Evolutionary conservation across 176 grass and related monocot genomes (phyloP).

Genomic region (Lolium rigidum): DNA sequence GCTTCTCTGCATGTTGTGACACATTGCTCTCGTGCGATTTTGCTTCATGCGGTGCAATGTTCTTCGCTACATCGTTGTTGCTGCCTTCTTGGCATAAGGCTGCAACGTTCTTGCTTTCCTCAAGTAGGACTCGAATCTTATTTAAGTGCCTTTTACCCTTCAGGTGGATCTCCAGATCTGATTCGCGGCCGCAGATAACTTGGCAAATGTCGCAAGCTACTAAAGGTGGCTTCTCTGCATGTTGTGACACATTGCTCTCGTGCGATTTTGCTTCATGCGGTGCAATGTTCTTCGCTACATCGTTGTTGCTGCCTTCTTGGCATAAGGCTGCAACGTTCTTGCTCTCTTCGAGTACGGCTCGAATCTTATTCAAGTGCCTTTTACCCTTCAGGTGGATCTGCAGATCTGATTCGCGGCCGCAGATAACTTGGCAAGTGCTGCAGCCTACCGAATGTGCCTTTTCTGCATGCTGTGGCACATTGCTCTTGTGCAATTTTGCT

Average conservation of each 20-base stretch:
- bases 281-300: background rate
- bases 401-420: background rate
- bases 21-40: background rate
- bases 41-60: background rate
- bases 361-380: background rate
- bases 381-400: constrained; percentile 13
- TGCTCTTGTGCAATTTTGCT: background rate
- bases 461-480: background rate
- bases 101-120: background rate
- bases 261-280: background rate
- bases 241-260: background rate
- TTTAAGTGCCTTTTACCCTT: constrained; percentile 21
- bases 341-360: background rate
- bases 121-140: background rate
- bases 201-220: constrained; percentile 28
- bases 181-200: background rate
- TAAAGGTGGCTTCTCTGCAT: constrained; percentile 15
- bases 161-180: background rate
- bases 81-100: constrained; percentile 22
- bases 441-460: constrained; percentile 6
- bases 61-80: background rate
- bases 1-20: background rate
- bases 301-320: constrained; percentile 17
- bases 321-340: constrained; percentile 17
- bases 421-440: constrained; percentile 30